phyloP scores from a whole-genome alignment of 352 stramenopile species.

The Phytopythium boreale region DNA sequence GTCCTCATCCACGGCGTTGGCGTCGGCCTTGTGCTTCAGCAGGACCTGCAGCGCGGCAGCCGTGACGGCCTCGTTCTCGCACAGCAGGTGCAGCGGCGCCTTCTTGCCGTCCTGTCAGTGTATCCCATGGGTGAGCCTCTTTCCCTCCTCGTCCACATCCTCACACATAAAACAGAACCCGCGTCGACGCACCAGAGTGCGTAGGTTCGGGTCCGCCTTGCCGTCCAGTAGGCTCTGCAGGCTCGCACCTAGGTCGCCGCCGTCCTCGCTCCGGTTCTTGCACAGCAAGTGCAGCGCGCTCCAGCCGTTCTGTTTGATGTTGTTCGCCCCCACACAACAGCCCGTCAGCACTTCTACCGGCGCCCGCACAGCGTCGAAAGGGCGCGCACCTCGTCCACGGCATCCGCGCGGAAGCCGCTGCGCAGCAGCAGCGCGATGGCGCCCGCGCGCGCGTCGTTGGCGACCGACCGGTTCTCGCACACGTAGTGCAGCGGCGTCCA shows the following conservation, averaged over 20 bases:
- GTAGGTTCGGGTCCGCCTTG: slow-evolving; percentile 35
- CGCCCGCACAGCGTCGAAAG: background rate
- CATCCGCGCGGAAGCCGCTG: slow-evolving; percentile 39
- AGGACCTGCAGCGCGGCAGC: slow-evolving; percentile 31
- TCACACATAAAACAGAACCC: no score
- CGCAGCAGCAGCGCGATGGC: slow-evolving; percentile 39
- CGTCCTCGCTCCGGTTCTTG: slow-evolving; percentile 50
- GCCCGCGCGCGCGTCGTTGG: slow-evolving; percentile 29
- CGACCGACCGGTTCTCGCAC: slow-evolving; percentile 58
- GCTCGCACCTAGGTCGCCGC: slow-evolving; percentile 32
- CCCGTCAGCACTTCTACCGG: slow-evolving; percentile 3
- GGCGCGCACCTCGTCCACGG: slow-evolving; percentile 61
- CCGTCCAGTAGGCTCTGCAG: slow-evolving; percentile 35
- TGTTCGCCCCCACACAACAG: background rate
- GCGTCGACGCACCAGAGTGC: slow-evolving; percentile 29
- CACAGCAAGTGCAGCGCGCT: slow-evolving; percentile 61
- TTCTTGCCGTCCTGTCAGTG: slow-evolving; percentile 42
- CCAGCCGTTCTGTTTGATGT: slow-evolving; percentile 75
- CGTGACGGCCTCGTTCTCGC: slow-evolving; percentile 61
- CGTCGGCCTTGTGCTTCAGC: slow-evolving; percentile 32
- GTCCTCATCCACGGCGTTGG: slow-evolving; percentile 40
- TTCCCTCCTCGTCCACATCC: background rate
- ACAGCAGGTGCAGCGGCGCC: slow-evolving; percentile 67
- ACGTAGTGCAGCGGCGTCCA: slow-evolving; percentile 80
- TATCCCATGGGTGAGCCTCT: background rate